phyloP scores from a whole-genome alignment of 2,329 filamentous ascomycete genomes.

The Camptophora hylomeconis region DNA sequence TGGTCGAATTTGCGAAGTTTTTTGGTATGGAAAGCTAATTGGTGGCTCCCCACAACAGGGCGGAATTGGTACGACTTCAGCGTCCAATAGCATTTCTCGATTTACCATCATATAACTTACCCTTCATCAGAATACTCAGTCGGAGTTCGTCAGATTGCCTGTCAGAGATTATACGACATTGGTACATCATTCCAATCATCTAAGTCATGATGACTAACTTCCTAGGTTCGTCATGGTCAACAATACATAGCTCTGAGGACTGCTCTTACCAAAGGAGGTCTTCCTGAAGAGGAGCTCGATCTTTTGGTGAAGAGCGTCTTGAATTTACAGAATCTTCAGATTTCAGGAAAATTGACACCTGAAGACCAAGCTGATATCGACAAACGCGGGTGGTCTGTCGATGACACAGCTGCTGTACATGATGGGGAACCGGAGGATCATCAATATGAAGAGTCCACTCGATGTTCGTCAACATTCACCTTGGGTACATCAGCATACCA shows the following conservation, averaged over 20 bases:
- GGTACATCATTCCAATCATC: slow-evolving; percentile 3
- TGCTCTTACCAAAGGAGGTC: no score
- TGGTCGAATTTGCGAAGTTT: slow-evolving; percentile 5
- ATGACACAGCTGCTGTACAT: no score
- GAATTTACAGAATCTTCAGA: no score
- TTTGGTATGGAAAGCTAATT: no score
- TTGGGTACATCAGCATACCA: slow-evolving; percentile 1
- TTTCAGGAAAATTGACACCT: no score
- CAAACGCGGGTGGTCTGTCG: no score
- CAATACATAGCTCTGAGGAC: no score
- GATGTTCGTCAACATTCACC: slow-evolving; percentile 4
- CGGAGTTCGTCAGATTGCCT: slow-evolving; percentile 5
- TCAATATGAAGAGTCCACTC: slow-evolving; percentile 3
- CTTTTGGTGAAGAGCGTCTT: no score
- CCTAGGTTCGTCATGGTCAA: no score
- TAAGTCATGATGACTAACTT: slow-evolving; percentile 6
- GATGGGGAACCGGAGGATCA: no score
- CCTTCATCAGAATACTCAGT: slow-evolving; percentile 3
- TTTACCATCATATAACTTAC: slow-evolving; percentile 1
- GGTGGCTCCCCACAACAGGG: no score
- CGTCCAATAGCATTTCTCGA: not conserved
- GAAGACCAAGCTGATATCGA: slow-evolving; percentile 1
- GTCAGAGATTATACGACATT: not conserved
- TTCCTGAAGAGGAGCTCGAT: no score
- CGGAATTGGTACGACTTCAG: not conserved